phyloP scores from a whole-genome alignment of 768 basidiomycete genomes.

The Leccinum subtestaceum region DNA sequence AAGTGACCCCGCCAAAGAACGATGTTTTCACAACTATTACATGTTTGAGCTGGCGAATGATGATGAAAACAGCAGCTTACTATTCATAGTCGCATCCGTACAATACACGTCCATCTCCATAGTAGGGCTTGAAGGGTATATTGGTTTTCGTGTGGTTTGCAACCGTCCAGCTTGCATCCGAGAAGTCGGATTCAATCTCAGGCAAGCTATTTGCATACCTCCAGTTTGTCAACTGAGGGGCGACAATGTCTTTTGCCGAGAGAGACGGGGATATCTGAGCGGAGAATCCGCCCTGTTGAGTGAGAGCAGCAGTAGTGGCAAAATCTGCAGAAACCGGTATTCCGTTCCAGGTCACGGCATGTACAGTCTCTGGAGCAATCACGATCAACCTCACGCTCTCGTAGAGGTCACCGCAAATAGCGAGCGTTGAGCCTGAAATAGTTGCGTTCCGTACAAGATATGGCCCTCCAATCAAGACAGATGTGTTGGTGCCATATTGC shows the following conservation, averaged over 20 bases:
- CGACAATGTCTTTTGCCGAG: slow-evolving; percentile 31
- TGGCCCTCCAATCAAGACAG: slow-evolving; percentile 64
- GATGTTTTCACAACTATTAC: slow-evolving; percentile 70
- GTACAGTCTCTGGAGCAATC: slow-evolving; percentile 54
- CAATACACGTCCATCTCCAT: slow-evolving; percentile 73
- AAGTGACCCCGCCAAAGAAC: slow-evolving; percentile 86
- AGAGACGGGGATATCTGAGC: slow-evolving; percentile 41
- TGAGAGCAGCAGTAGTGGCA: slow-evolving; percentile 29
- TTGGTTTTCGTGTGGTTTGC: slow-evolving; percentile 76
- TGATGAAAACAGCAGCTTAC: slow-evolving; percentile 40
- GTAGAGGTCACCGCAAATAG: slow-evolving; percentile 68
- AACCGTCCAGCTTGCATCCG: slow-evolving; percentile 61
- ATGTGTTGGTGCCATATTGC: slow-evolving; percentile 68
- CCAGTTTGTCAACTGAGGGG: slow-evolving; percentile 64
- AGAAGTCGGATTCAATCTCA: slow-evolving; percentile 55
- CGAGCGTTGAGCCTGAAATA: slow-evolving; percentile 48
- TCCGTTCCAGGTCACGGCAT: slow-evolving; percentile 73
- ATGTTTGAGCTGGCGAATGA: slow-evolving; percentile 5
- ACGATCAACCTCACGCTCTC: slow-evolving; percentile 55
- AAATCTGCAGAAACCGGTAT: slow-evolving; percentile 37
- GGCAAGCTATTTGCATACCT: slow-evolving; percentile 74
- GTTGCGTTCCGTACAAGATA: slow-evolving; percentile 60
- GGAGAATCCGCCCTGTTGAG: slow-evolving; percentile 45
- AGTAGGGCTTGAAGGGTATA: slow-evolving; percentile 63
- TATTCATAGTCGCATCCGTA: slow-evolving; percentile 88